A percentile compares a stretch with the other conserved stretches of the same genome.
phyloP scores from a whole-genome alignment of 2,329 filamentous ascomycete genomes.

The Claviceps maximensis region DNA sequence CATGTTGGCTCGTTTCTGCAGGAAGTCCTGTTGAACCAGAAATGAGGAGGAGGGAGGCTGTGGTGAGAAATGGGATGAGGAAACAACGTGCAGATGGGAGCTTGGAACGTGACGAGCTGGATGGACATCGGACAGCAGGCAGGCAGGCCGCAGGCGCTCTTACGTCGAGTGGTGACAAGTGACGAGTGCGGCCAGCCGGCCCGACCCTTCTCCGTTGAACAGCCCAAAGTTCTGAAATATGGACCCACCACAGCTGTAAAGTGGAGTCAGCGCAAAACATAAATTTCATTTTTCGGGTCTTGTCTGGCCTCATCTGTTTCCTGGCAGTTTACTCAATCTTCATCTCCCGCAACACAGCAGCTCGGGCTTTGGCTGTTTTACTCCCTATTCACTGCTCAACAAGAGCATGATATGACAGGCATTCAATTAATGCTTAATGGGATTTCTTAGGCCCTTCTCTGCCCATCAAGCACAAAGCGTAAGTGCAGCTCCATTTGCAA shows the following conservation, averaged over 20 bases:
- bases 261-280: not conserved
- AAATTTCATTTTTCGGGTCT: conserved; percentile 3
- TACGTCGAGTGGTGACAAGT: conserved; percentile 19
- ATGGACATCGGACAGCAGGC: not conserved
- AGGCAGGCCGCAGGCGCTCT: conserved; percentile 25
- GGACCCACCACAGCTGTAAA: not conserved
- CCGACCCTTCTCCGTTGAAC: conserved; percentile 11
- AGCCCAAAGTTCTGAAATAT: not conserved
- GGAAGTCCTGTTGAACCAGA: not conserved
- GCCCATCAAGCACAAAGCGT: not conserved
- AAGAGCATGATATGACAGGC: not conserved
- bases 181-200: conserved; percentile 4
- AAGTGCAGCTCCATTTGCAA: not conserved
- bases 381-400: not conserved
- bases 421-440: not conserved
- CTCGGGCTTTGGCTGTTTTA: no score
- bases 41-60: not conserved
- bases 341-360: not conserved
- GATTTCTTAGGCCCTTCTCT: not conserved
- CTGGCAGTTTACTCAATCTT: not conserved
- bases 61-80: not conserved
- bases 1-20: conserved; percentile 37
- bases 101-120: not conserved
- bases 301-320: no score
- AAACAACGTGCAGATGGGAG: not conserved